Evolutionary conservation across 768 basidiomycete genomes (phyloP), one percentile per base, ranked within the genome.

Genomic region (Boletus eberwhitei): DNA sequence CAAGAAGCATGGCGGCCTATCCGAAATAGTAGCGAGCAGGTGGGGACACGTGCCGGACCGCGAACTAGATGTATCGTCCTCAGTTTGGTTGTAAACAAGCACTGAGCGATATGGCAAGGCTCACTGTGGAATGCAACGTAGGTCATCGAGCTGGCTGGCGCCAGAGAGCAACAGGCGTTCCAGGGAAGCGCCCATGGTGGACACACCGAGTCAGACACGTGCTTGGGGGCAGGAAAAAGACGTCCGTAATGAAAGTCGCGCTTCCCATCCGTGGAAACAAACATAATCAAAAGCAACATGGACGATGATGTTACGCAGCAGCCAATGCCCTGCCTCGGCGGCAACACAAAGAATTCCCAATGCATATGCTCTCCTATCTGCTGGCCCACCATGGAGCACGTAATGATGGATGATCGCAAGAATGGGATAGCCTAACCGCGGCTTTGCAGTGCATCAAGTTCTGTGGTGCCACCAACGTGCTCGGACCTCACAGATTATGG

Each of bases 1-100:
- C 54, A 59, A 8, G 52, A 60, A 52, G 67, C 67, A 46, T 69
- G 67, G 58, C 50, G 48, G 61, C 22, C 43, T 45, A 19, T 45
- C 48, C 46, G 26, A 57, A 53, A 31, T 37, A 16, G 45, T 6
- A 42, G 41, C 52, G 48, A 21, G 17, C n/a, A 35, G 39, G 48
- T 45, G 38, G 46, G 40, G 21, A 45, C 63, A 64, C 61, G 59
- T 61, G 65, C 34, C 9, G 21, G 32, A 44, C 53, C 17, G 37
- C 21, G 16, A 50, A 41, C 24, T 13, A 22, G 13, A 22, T 24
- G 6, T 17, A 26, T 19, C 29, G 19, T 22, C 24, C 17, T 29
- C 40, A 42, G 21, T 42, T 40, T 3, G 17, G 22, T 21, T n/a
- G 26, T 24, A 34, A 26, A 46, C 42, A 24, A 35, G 35, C 38